These are phyloP conservation scores for Tuber borchii DNA, from an alignment of 495 filamentous ascomycete species.

Conservation along the genomic window DNA sequence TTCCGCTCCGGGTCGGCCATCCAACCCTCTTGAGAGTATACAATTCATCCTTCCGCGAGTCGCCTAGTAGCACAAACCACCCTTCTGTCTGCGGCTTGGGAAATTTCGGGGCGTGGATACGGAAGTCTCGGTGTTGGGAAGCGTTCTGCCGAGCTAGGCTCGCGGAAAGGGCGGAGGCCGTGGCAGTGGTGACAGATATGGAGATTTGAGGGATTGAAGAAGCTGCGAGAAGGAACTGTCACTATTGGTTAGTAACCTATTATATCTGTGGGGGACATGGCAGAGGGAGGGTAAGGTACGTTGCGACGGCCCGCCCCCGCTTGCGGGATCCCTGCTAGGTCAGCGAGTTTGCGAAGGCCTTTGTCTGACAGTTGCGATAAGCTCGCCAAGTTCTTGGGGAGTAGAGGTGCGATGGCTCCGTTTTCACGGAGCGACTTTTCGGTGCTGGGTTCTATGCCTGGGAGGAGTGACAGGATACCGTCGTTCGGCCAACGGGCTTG, in stretches of 20 bases:
- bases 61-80: constrained; percentile 74
- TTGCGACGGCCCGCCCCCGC: background rate
- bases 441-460: constrained; percentile 54
- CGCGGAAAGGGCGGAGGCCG: constrained; percentile 57
- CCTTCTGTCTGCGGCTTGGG: constrained; percentile 94
- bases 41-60: constrained; percentile 62
- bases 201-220: constrained; percentile 60
- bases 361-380: constrained; percentile 48
- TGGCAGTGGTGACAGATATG: constrained; percentile 56
- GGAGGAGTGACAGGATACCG: constrained; percentile 68
- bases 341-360: constrained; percentile 42
- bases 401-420: constrained; percentile 28
- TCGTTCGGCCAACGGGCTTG: constrained; percentile 86
- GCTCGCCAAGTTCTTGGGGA: constrained; percentile 22
- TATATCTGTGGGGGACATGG: background rate
- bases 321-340: constrained; percentile 15
- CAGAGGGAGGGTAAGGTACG: constrained; percentile 4
- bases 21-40: constrained; percentile 76
- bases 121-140: constrained; percentile 54
- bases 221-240: constrained; percentile 54
- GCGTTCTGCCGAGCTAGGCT: constrained; percentile 61
- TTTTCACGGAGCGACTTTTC: background rate
- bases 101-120: constrained; percentile 78
- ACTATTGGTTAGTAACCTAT: constrained; percentile 5
- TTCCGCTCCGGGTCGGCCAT: constrained; percentile 52